These are phyloP conservation scores for Purpureocillium takamizusanense DNA, from an alignment of 2,329 filamentous ascomycete genomes.

Conservation along the genomic window DNA sequence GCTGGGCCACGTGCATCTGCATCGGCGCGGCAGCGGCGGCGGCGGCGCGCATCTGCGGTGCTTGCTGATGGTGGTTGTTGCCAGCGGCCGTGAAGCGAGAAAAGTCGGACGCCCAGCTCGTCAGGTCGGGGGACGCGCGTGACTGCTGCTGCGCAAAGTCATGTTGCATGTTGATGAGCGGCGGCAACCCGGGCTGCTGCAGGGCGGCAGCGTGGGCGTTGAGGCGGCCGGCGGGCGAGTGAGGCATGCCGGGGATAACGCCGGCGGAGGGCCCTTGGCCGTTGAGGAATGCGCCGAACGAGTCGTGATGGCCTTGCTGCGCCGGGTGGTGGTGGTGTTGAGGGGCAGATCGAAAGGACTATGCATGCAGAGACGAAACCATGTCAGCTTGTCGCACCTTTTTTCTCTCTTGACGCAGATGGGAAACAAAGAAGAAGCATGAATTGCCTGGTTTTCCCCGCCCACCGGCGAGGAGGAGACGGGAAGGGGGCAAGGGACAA, in stretches of 20 bases:
- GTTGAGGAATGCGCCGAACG: slow-evolving; percentile 26
- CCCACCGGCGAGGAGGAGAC: too few species aligned
- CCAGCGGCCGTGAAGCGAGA: slow-evolving; percentile 15
- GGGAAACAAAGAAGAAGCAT: too few species aligned
- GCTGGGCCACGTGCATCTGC: slow-evolving; percentile 16
- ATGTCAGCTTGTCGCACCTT: slow-evolving; percentile 6
- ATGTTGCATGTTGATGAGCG: not conserved
- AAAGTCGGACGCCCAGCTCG: slow-evolving; percentile 29
- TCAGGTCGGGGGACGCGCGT: slow-evolving; percentile 13
- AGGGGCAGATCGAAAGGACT: slow-evolving; percentile 25
- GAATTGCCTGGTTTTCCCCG: too few species aligned
- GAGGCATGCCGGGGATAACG: slow-evolving; percentile 16
- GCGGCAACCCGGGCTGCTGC: slow-evolving; percentile 7
- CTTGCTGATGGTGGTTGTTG: slow-evolving; percentile 13
- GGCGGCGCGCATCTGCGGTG: slow-evolving; percentile 7
- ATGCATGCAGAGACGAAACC: too few species aligned
- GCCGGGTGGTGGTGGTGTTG: too few species aligned
- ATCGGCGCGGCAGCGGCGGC: slow-evolving; percentile 8
- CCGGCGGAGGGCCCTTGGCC: slow-evolving; percentile 10
- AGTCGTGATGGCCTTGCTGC: slow-evolving; percentile 16
- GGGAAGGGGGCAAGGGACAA: not conserved
- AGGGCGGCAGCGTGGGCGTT: slow-evolving; percentile 23
- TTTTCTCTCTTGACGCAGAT: too few species aligned
- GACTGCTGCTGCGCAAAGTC: slow-evolving; percentile 13
- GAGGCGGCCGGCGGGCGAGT: slow-evolving; percentile 24